Conservation (phyloP, 169 alveolate species). For the Babesia divergens region DNA sequence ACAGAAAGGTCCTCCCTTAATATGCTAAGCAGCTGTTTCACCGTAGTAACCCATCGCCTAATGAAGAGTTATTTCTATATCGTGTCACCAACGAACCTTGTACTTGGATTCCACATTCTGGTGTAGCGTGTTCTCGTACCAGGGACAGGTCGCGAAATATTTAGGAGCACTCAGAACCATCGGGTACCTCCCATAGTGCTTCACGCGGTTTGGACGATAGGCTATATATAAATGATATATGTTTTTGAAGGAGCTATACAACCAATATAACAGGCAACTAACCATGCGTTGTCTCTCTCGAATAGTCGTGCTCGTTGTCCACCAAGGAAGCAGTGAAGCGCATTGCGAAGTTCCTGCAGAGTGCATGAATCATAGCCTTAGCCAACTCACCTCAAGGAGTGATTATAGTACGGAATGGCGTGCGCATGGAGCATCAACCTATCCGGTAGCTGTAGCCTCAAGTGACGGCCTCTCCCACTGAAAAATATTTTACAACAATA, state of each 20-base stretch:
- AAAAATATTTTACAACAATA: neutral
- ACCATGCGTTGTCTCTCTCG: constrained; percentile 63
- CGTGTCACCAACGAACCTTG: constrained; percentile 12
- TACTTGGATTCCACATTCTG: constrained; percentile 70
- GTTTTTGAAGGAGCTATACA: neutral
- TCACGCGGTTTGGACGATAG: constrained; percentile 67
- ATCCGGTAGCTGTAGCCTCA: constrained; percentile 55
- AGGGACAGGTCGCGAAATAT: constrained; percentile 70
- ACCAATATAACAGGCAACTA: neutral
- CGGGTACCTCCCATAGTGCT: constrained; percentile 75
- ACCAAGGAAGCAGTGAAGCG: constrained; percentile 68
- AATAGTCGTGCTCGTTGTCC: constrained; percentile 78
- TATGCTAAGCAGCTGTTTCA: neutral
- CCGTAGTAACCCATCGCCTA: constrained; percentile 62
- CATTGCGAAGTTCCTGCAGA: constrained; percentile 68
- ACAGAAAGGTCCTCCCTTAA: too few species aligned
- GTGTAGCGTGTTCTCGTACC: constrained; percentile 69
- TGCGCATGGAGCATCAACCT: constrained; percentile 72
- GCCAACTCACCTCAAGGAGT: constrained; percentile 39
- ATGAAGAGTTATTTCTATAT: too few species aligned
- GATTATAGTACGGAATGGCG: constrained; percentile 74
- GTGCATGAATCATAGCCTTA: neutral
- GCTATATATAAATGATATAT: constrained; percentile 1
- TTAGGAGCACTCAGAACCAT: constrained; percentile 71
- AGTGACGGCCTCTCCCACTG: constrained; percentile 59